phyloP scores from a whole-genome alignment of 768 basidiomycete species.

The Lyophyllum atratum region DNA sequence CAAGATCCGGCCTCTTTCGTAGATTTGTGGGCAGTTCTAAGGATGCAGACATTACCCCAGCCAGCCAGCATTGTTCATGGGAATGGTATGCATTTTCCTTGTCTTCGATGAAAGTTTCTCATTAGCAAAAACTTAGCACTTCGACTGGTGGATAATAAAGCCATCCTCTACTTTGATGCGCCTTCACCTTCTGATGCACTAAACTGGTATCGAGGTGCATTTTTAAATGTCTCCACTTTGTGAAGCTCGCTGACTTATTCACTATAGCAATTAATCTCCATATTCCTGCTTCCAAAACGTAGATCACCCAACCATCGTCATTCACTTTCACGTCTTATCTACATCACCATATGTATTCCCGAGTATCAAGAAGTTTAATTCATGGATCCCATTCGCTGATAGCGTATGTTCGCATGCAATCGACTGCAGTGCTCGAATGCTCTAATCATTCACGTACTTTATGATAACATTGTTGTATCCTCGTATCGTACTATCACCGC shows the following conservation, averaged over 20 bases:
- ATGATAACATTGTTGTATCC: no score
- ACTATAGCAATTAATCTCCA: slow-evolving; percentile 82
- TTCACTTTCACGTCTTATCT: slow-evolving; percentile 13
- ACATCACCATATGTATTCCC: slow-evolving; percentile 19
- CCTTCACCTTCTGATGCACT: slow-evolving; percentile 82
- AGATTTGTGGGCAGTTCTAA: slow-evolving; percentile 94
- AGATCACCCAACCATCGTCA: slow-evolving; percentile 26
- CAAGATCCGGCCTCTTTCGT: slow-evolving; percentile 73
- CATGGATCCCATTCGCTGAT: slow-evolving; percentile 1
- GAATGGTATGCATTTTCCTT: slow-evolving; percentile 52
- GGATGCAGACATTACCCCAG: slow-evolving; percentile 92
- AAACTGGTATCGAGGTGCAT: slow-evolving; percentile 87
- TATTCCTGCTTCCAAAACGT: slow-evolving; percentile 80
- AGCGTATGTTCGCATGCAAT: no score
- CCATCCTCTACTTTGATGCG: slow-evolving; percentile 86
- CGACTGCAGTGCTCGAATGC: no score
- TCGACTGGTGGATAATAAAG: slow-evolving; percentile 90
- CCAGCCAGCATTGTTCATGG: slow-evolving; percentile 90
- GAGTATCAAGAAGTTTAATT: slow-evolving; percentile 15
- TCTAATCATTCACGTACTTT: no score
- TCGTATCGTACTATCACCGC: no score
- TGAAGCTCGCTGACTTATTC: slow-evolving; percentile 4
- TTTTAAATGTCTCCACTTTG: not conserved
- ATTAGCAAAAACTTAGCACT: slow-evolving; percentile 50
- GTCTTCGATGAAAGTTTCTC: slow-evolving; percentile 3